Conservation (phyloP, 257 asterid genomes). For the Scutellaria barbata region DNA sequence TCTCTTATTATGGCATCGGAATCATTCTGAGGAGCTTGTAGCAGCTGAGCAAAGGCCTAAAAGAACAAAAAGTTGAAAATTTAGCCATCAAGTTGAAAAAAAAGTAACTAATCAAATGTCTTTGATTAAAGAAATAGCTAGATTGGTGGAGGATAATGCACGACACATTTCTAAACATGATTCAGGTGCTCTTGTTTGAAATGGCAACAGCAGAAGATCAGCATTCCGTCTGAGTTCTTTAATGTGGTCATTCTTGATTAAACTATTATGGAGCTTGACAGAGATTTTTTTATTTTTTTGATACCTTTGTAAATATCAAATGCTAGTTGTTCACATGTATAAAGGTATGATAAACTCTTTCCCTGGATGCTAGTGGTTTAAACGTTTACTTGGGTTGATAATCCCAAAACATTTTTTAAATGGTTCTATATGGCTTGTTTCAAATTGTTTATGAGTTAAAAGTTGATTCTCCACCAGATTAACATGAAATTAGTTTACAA, state of each 20-base stretch:
- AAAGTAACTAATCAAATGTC: constrained; percentile 14
- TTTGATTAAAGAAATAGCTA: neutral
- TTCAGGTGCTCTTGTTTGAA: constrained; percentile 13
- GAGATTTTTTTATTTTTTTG: constrained; percentile 1
- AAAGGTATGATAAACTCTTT: constrained; percentile 12
- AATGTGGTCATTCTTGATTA: neutral
- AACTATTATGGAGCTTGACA: neutral
- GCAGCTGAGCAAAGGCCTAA: constrained; percentile 86
- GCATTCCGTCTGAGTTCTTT: neutral
- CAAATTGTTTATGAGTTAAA: constrained; percentile 8
- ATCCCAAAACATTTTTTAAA: neutral
- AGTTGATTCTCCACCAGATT: constrained; percentile 25
- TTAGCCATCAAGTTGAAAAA: constrained; percentile 28
- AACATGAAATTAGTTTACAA: neutral
- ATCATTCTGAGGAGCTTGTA: constrained; percentile 84
- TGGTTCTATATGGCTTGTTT: neutral
- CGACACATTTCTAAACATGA: constrained; percentile 2
- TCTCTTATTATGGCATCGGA: constrained; percentile 69
- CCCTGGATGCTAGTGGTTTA: neutral
- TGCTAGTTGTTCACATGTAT: neutral
- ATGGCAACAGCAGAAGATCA: constrained; percentile 19
- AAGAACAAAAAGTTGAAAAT: constrained; percentile 35
- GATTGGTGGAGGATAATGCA: neutral
- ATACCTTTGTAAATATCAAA: neutral
- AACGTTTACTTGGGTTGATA: constrained; percentile 14